Evolutionary conservation across 768 basidiomycete species (phyloP), one percentile per base, ranked within the genome.

Genomic region (Pisolithus microcarpus): DNA sequence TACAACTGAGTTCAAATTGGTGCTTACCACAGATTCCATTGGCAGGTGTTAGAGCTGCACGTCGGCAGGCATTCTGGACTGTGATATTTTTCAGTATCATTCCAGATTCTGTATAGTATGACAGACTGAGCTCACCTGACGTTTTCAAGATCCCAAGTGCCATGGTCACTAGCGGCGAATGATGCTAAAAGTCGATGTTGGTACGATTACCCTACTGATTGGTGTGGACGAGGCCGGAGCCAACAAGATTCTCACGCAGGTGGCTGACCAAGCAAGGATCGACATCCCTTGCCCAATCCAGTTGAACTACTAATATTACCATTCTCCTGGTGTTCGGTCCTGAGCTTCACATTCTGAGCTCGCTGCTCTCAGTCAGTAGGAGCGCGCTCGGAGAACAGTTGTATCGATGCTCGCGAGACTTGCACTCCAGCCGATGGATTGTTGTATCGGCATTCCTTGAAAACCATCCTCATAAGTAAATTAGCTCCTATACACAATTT

Each of bases 1-100:
- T 44, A 48, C 18, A 30, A 26, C 26, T n/a, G 44, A 44, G 51
- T 15, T 34, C 34, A 13, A 34, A 34, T 11, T 38, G 26, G 19
- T 51, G 58, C 67, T 51, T 52, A 77, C 79, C 72, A 57, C 65
- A 67, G 23, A 75, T 59, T 56, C 72, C 72, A 44, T 74, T 62
- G 57, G 70, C 67, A 49, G 79, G 73, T 44, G 75, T 66, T 30
- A 77, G 65, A 51, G 72, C 70, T 51, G 70, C 70, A 65, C 73
- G 69, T 63, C 75, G 74, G 48, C 70, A 67, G 57, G 70, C 66
- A 60, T 60, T 68, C 46, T 66, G 56, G 53, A 65, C 70, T 77
- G 36, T 46, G 52, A 52, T 42, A 11, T 1, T 5, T 38, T 44
- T 56, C 36, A 58, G 28, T 42, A 48, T 37, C 19, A 11, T 13